Evolutionary conservation across 305 asterid genomes (phyloP), one percentile per base, ranked within the genome.

Genomic region (Euphrasia arctica): DNA sequence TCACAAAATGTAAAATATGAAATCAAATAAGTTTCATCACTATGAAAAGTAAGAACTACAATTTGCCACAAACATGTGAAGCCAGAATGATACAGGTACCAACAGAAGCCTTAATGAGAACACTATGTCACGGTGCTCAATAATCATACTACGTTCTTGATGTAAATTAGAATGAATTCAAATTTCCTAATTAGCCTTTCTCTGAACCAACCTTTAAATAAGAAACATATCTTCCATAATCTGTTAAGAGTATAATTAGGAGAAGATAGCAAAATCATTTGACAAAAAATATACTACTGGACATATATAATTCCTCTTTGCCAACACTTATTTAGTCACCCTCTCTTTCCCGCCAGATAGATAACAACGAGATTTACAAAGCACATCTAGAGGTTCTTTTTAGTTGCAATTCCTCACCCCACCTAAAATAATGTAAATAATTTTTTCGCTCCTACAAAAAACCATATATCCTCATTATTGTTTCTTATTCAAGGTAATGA

Each of bases 81-180:
- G 56, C 58, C 12, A 11, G 63, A 49, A 64, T 72, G 54, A 15
- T 48, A 45, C 62, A 63, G 67, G 7, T 41, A 49, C 62, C 59
- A 64, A 31, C 51, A 55, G 59, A 71, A 58, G 9, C 66, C 55
- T 12, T 63, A 63, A 45, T 25, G 41, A 63, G 34, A 52, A 5
- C 25, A 32, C 34, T 25, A 29, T 8, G 58, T 62, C 57, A 62
- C 7, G 62, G 58, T 42, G 5, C 36, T 39, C 28, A 58, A 4
- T 57, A 36, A 49, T 29, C 54, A 15, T 57, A 13, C 54, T 47
- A 8, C 28, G 10, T 54, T 54, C 63, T 59, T 32, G 12, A 10
- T 15, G 50, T 47, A 65, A 57, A 47, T 25, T 15, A 58, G 18
- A 45, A 18, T 27, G 5, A 63, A 51, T 41, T n/a, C 47, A 45